Evolutionary conservation across 192 early-diverging fungal genomes (phyloP).

Genomic region (Coemansia guatemalensis): DNA sequence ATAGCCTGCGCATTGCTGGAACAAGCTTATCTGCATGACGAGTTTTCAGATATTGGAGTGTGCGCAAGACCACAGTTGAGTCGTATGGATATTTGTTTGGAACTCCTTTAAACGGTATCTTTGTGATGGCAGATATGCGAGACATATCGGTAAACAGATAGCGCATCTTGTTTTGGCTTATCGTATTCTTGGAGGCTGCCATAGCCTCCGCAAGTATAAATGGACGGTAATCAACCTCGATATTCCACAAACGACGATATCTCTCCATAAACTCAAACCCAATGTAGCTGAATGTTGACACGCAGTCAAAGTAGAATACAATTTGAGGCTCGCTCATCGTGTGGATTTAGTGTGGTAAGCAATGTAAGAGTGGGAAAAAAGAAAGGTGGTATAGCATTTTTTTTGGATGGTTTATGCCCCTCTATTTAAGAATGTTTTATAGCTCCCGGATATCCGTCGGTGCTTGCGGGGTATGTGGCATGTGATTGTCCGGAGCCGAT

Average conservation of each 20-base stretch:
- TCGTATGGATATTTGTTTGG: slow-evolving; percentile 41
- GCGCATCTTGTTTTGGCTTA: slow-evolving; percentile 39
- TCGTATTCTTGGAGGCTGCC: slow-evolving; percentile 32
- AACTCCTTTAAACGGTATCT: slow-evolving; percentile 40
- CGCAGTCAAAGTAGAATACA: slow-evolving; percentile 46
- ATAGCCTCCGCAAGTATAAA: slow-evolving; percentile 30
- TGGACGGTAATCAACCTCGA: slow-evolving; percentile 44
- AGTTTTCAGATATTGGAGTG: slow-evolving; percentile 35
- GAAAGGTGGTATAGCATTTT: no score
- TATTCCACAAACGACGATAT: slow-evolving; percentile 36
- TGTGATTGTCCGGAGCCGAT: no score
- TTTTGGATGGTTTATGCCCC: no score
- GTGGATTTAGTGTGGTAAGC: no score
- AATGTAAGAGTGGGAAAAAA: no score
- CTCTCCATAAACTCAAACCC: slow-evolving; percentile 53
- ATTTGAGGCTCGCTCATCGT: slow-evolving; percentile 9
- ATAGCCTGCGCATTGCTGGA: slow-evolving; percentile 37
- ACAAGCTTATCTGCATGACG: slow-evolving; percentile 21
- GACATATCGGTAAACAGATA: slow-evolving; percentile 32
- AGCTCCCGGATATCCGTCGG: no score
- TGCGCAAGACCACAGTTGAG: slow-evolving; percentile 22
- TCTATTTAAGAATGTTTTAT: no score
- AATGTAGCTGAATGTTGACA: slow-evolving; percentile 45
- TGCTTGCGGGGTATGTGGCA: no score
- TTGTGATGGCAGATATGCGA: slow-evolving; percentile 33